These are phyloP conservation scores for Corrigiola litoralis DNA, from an alignment of 179 eudicot genomes.

Conservation along the genomic window DNA sequence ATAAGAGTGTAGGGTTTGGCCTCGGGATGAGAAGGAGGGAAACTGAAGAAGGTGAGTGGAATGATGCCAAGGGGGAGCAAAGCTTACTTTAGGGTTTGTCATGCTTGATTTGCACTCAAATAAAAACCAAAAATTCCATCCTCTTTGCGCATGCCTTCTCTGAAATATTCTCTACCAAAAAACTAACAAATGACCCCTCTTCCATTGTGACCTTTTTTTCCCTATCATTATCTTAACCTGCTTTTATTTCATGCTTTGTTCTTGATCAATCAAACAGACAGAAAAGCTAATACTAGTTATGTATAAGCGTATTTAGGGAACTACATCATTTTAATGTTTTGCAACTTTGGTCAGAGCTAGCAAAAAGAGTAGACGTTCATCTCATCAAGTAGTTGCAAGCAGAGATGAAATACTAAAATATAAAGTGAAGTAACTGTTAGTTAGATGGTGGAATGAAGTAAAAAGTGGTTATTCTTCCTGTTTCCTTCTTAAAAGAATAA, in stretches of 20 bases:
- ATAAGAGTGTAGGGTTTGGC: conserved; percentile 32
- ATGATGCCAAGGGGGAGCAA: conserved; percentile 48
- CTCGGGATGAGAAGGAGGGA: conserved; percentile 40
- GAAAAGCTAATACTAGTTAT: conserved; percentile 22
- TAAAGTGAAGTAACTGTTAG: no score
- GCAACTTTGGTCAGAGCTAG: conserved; percentile 5
- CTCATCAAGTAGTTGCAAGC: conserved; percentile 7
- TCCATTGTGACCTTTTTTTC: conserved; percentile 17
- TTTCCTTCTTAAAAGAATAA: no score
- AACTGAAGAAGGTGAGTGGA: conserved; percentile 50
- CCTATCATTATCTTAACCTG: conserved; percentile 23
- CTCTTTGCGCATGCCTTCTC: conserved; percentile 29
- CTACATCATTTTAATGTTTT: conserved; percentile 19
- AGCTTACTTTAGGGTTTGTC: conserved; percentile 64
- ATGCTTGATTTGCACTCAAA: conserved; percentile 67
- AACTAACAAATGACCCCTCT: conserved; percentile 20
- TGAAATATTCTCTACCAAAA: conserved; percentile 29
- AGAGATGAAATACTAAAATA: no score
- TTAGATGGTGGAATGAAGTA: no score
- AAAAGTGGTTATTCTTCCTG: no score
- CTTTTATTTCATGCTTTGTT: conserved; percentile 38
- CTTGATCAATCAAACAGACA: conserved; percentile 21
- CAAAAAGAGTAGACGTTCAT: not conserved
- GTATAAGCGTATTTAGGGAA: conserved; percentile 37
- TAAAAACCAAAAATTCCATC: conserved; percentile 16